Evolutionary conservation across 228 moss, liverwort and hornwort species (phyloP).

Genomic region (Sphagnum magellanicum): DNA sequence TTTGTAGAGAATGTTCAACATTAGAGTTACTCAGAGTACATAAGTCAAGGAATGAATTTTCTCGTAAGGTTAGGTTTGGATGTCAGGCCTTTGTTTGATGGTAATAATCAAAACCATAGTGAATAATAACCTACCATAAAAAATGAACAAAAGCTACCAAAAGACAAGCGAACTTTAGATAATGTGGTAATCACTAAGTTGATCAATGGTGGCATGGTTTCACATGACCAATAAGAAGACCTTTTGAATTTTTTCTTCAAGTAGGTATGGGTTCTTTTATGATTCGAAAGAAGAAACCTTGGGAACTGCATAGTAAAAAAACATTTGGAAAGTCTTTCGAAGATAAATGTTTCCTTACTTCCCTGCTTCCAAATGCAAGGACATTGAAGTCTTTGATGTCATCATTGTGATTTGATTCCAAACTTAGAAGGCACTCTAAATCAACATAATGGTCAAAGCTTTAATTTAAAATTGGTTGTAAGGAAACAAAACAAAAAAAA

Average conservation of each 20-base stretch:
- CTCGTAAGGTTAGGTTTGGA: conserved; percentile 46
- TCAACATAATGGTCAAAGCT: not conserved
- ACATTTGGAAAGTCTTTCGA: no score
- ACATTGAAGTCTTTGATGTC: not conserved
- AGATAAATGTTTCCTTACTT: no score
- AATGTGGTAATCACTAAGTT: conserved; percentile 1
- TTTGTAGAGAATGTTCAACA: conserved; percentile 17
- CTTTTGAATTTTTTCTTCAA: conserved; percentile 1
- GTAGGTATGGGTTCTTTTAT: not conserved
- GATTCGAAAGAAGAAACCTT: not conserved
- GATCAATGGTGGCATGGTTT: conserved; percentile 6
- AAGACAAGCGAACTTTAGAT: conserved; percentile 2
- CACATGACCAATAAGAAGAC: not conserved
- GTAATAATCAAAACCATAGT: not conserved
- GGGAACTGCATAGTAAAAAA: not conserved
- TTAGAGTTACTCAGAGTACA: conserved; percentile 15
- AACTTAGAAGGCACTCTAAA: not conserved
- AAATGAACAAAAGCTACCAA: conserved; percentile 1
- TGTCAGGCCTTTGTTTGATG: conserved; percentile 32
- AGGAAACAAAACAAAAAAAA: not conserved
- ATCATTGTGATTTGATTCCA: not conserved
- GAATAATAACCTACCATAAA: conserved; percentile 1
- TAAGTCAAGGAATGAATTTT: conserved; percentile 27
- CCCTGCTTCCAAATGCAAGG: no score
- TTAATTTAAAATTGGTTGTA: not conserved